Evolutionary conservation across 2,329 filamentous ascomycete species (phyloP), one percentile per base, ranked within the genome.

Genomic region (Fusarium cyanostomum): DNA sequence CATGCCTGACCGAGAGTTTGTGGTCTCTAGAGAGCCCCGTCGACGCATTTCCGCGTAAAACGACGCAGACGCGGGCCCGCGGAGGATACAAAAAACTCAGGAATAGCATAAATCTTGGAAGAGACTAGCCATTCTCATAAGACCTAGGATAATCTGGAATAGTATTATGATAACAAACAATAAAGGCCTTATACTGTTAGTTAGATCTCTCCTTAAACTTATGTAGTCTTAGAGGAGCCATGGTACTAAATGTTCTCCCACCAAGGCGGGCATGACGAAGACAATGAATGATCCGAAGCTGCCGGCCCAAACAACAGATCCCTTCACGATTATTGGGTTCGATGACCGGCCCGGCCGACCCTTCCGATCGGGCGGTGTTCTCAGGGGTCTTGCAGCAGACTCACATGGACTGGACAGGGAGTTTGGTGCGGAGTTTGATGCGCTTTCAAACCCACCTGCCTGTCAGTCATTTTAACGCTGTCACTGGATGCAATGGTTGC

Each of bases 391-490:
- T 65, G 52, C 62, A 65, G 34, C 57, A 37, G 30, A 33, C 38
- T 46, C 31, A 33, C 43, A 49, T 52, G 56, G 49, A 43, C n/a
- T 30, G 28, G 41, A 24, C 21, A 6, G 21, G 21, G 21, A 21
- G 21, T 21, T 21, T 21, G 21, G 21, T 21, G 21, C 6, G 21
- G 21, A 21, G 21, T 21, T 21, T 21, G 21, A 21, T 21, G 21
- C 21, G 6, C 21, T 21, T 21, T 21, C 21, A 58, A 55, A 48
- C 48, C 56, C 21, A 27, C 35, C 31, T 62, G 51, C 24, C 57
- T 42, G 57, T 43, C 49, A 62, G 62, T 65, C 62, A 66, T 65
- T 44, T 62, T 43, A n/a, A 13, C 21, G 11, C 33, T 53, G 12
- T 59, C 39, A 64, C 51, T 65, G 61, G 62, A 39, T 38, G 15